phyloP scores from a whole-genome alignment of 345 rosid genomes.

The Erysimum cheiranthoides region DNA sequence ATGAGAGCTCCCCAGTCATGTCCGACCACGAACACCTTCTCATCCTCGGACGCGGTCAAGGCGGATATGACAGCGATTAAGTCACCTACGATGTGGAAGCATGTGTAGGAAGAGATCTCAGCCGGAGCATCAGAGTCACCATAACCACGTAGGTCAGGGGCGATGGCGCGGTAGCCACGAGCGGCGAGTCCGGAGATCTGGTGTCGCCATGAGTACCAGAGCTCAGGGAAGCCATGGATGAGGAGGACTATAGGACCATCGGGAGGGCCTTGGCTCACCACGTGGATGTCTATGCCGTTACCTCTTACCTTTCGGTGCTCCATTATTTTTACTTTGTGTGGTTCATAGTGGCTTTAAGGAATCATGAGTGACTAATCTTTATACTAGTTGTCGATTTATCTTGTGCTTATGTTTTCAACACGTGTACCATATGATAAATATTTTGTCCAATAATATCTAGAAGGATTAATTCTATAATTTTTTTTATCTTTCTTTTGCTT shows the following conservation, averaged over 20 bases:
- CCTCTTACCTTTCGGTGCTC: constrained; percentile 57
- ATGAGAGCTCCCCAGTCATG: constrained; percentile 49
- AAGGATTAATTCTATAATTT: no score
- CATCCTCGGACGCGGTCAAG: background rate
- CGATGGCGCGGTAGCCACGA: constrained; percentile 44
- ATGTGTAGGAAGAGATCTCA: constrained; percentile 40
- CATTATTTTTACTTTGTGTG: constrained; percentile 26
- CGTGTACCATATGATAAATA: background rate
- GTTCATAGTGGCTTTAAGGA: background rate
- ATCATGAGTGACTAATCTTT: background rate
- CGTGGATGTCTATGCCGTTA: constrained; percentile 73
- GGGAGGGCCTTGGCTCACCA: constrained; percentile 60
- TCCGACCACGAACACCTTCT: constrained; percentile 50
- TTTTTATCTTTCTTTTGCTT: no score
- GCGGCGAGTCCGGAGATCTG: constrained; percentile 45
- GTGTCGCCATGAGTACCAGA: constrained; percentile 50
- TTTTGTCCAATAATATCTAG: background rate
- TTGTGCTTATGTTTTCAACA: background rate
- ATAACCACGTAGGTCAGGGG: constrained; percentile 49
- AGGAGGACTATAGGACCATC: constrained; percentile 41
- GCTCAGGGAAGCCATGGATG: constrained; percentile 48
- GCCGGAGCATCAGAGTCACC: constrained; percentile 42
- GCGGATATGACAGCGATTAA: constrained; percentile 25
- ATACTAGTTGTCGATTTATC: background rate
- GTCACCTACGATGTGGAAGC: constrained; percentile 43